Evolutionary conservation across 441 rosid species (phyloP), one percentile per base, ranked within the genome.

Genomic region (Arabidopsis lyrata): DNA sequence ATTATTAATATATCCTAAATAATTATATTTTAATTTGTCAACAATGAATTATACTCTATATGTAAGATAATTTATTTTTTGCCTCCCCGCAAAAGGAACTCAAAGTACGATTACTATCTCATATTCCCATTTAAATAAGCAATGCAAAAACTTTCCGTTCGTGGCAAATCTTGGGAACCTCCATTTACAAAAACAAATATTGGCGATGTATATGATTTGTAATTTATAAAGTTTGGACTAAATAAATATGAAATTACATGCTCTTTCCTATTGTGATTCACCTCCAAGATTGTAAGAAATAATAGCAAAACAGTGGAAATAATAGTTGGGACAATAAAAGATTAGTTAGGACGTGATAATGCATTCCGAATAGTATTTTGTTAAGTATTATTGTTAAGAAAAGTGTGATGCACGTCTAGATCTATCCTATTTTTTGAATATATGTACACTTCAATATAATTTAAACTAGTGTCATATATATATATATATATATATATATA

Each of bases 131-230:
- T 63, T 54, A 69, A 53, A 75, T 69, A 76, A 68, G 42, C 69
- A 68, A 52, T 42, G 57, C 42, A 34, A 32, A 66, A 22, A 39
- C 67, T n/a, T 32, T 49, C 38, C 20, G 64, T 49, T 66, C 61
- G 72, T 66, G 77, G 36, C 67, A 66, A 34, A 74, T 74, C 77
- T 73, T 56, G 71, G 60, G 39, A 65, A 45, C 42, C 42, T 56
- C 36, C 41, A 14, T 47, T 27, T 55, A 47, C 24, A 66, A 57
- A 18, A 22, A 44, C 12, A 45, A 2, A 1, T 55, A 42, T 45
- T 56, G n/a, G 41, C 32, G 35, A 56, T 34, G 65, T 63, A 44
- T 42, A 29, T 22, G 24, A 35, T 42, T 72, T 42, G 14, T 56
- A 34, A 4, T 70, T 49, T 8, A 16, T 16, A 39, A 24, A 38